Evolutionary conservation across 2,329 filamentous ascomycete genomes (phyloP), one percentile per base, ranked within the genome.

Genomic region (Lecanosticta acicola): DNA sequence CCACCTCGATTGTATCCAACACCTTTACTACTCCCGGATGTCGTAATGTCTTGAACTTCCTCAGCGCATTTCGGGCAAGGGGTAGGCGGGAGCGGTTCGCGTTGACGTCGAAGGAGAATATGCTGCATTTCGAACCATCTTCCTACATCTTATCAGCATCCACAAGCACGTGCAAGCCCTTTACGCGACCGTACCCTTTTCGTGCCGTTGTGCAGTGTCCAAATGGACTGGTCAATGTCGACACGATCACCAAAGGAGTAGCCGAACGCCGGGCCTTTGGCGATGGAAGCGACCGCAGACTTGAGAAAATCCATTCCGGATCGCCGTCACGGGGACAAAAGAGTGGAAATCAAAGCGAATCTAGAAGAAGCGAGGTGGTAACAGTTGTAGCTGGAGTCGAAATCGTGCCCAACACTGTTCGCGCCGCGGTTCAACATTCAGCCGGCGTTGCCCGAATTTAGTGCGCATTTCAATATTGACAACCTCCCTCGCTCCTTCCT

Each of bases 21-120:
- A 98, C 87, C 68, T 88, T 94, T 59, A 98, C 84, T 19, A 98
- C 87, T 39, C 93, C 93, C 0, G 93, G 93, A 67, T 98, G 93
- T 59, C 93, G 81, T 60, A 98, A 71, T 2, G 91, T 98, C 56
- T 91, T 84, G 54, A 94, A 78, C 71, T 97, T 98, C 65, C 91
- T 88, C 55, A 96, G 77, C 36, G 91, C 89, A 72, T 98, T 98
- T 69, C 84, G 88, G 43, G 93, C 93, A 43, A 98, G 78, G 33
- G 90, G 86, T 17, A 96, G 71, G 45, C 84, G 82, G 35, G 86
- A 83, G 66, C 83, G 87, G 66, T 94, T 91, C 47, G 85, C 75
- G 49, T 78, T 77, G 45, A 94, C 78, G 66, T 98, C 91, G 74
- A 98, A 98, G 57, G 89, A 87, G 71, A 98, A 95, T 56, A 98